Evolutionary conservation across 495 filamentous ascomycete genomes (phyloP).

Genomic region (Penicillium cinerascens): DNA sequence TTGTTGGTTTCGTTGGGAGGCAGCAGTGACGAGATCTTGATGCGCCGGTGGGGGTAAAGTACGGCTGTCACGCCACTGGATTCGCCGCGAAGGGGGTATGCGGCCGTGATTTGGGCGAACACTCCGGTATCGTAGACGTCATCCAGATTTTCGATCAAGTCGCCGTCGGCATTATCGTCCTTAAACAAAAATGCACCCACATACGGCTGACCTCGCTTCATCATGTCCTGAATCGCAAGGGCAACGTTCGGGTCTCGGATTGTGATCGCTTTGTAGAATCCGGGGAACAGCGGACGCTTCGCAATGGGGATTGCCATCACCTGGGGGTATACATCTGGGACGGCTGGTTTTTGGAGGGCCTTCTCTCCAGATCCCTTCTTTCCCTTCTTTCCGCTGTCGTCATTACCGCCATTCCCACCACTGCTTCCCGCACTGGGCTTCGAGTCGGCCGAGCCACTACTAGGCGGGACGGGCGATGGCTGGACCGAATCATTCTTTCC

Average conservation of each 20-base stretch:
- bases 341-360: conserved; percentile 76
- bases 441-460: conserved; percentile 39
- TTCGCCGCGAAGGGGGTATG: conserved; percentile 83
- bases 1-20: conserved; percentile 53
- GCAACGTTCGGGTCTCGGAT: conserved; percentile 88
- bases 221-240: conserved; percentile 88
- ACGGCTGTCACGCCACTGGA: conserved; percentile 78
- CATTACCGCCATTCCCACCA: conserved; percentile 46
- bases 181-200: conserved; percentile 96
- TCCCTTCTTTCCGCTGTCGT: conserved; percentile 54
- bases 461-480: conserved; percentile 49
- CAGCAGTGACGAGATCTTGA: conserved; percentile 80
- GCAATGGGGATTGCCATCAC: conserved; percentile 99
- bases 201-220: conserved; percentile 97
- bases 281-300: conserved; percentile 90
- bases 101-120: conserved; percentile 95
- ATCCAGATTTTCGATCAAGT: conserved; percentile 79
- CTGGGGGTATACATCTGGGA: conserved; percentile 95
- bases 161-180: conserved; percentile 87
- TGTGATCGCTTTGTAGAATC: conserved; percentile 98
- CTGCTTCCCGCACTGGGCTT: conserved; percentile 46
- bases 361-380: conserved; percentile 65
- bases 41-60: conserved; percentile 92
- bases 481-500: conserved; percentile 38
- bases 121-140: conserved; percentile 95